Percentiles rank a stretch among this genome's conserved stretches.
phyloP scores from a whole-genome alignment of 177 flowering plant species.

The Vitis hybrid region DNA sequence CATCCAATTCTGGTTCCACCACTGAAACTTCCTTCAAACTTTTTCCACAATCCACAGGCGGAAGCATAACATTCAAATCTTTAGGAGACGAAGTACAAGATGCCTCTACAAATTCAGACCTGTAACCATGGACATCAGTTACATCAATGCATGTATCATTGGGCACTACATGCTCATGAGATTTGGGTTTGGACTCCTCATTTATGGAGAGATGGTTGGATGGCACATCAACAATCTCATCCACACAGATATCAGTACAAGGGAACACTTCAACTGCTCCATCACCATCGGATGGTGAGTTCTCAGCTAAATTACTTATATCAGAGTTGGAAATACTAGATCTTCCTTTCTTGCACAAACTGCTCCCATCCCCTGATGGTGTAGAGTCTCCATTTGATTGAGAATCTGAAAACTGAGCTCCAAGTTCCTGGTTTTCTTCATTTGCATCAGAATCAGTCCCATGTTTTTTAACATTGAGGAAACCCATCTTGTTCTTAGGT shows the following conservation, averaged over 20 bases:
- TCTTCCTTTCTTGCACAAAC: slow-evolving; percentile 34
- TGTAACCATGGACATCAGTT: slow-evolving; percentile 14
- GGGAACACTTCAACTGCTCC: slow-evolving; percentile 26
- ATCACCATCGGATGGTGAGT: slow-evolving; percentile 35
- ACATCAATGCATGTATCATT: slow-evolving; percentile 13
- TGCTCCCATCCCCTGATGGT: slow-evolving; percentile 53
- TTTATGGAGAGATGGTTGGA: slow-evolving; percentile 13
- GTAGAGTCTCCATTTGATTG: slow-evolving; percentile 56
- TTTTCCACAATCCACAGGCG: slow-evolving; percentile 23
- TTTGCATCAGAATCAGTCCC: slow-evolving; percentile 41
- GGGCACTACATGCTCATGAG: slow-evolving; percentile 19
- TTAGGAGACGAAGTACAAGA: slow-evolving; percentile 26
- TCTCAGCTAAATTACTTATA: slow-evolving; percentile 38
- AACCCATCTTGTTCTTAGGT: slow-evolving; percentile 28
- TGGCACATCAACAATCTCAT: slow-evolving; percentile 27
- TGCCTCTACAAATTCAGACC: slow-evolving; percentile 31
- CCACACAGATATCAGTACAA: slow-evolving; percentile 20
- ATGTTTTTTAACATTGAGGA: slow-evolving; percentile 21
- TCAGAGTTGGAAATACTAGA: slow-evolving; percentile 44
- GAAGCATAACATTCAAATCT: slow-evolving; percentile 18
- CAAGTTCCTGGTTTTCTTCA: slow-evolving; percentile 34
- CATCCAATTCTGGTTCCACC: slow-evolving; percentile 20
- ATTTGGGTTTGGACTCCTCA: slow-evolving; percentile 21
- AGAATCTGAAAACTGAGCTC: slow-evolving; percentile 46
- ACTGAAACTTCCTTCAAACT: slow-evolving; percentile 12